Conservation (phyloP, 495 filamentous ascomycete genomes). For the Penicillium salamii region DNA sequence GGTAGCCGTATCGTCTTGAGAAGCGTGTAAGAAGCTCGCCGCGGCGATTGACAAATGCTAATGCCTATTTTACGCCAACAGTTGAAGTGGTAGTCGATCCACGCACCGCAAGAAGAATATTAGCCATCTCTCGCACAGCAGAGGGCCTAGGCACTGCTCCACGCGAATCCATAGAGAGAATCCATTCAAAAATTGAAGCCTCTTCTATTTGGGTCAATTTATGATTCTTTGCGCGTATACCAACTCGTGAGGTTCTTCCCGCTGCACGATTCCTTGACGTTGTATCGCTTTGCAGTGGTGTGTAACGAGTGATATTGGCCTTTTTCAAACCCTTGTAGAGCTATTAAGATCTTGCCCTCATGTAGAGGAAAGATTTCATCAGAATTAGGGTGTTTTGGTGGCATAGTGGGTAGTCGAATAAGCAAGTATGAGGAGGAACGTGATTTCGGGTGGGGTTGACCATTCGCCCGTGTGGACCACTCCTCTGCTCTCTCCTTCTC, state of each 20-base stretch:
- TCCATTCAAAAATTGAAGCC: slow-evolving; percentile 17
- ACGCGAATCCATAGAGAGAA: slow-evolving; percentile 24
- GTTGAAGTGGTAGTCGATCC: background rate
- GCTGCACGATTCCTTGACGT: slow-evolving; percentile 3
- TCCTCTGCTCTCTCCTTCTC: too few relatives aligned
- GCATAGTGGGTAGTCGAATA: slow-evolving; percentile 5
- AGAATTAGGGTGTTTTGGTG: background rate
- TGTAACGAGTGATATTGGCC: slow-evolving; percentile 9
- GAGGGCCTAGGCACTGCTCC: background rate
- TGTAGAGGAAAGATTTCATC: background rate
- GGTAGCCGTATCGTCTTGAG: slow-evolving; percentile 24
- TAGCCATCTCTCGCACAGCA: slow-evolving; percentile 39
- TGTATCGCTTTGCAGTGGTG: slow-evolving; percentile 18
- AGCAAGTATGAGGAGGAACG: too few relatives aligned
- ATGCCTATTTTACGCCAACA: background rate
- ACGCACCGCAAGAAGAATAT: slow-evolving; percentile 23
- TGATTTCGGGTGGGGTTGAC: too few relatives aligned
- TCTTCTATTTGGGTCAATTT: slow-evolving; percentile 25
- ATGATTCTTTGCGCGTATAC: slow-evolving; percentile 8
- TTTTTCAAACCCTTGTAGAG: slow-evolving; percentile 12
- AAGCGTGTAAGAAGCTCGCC: slow-evolving; percentile 12
- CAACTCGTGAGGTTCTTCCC: background rate
- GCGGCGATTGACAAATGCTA: background rate
- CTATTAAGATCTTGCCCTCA: slow-evolving; percentile 13
- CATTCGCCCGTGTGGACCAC: too few relatives aligned